A percentile compares a stretch with the other conserved stretches of the same genome.
phyloP scores from a whole-genome alignment of 1,284 basidiomycete genomes.

The Ceratobasidium papillatum region DNA sequence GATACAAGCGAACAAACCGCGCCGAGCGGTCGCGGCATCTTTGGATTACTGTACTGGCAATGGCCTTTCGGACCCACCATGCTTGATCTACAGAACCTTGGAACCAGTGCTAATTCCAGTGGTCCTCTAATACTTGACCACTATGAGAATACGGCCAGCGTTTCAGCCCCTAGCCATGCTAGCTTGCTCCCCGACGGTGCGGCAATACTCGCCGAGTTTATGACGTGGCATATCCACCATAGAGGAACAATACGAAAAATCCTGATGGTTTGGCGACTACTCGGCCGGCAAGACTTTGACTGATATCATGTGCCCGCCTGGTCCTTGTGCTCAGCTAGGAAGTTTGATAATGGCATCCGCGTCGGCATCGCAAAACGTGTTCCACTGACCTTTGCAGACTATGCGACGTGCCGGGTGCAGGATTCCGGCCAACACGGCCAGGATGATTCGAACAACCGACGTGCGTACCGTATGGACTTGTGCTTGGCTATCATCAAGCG shows the following conservation, averaged over 20 bases:
- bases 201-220: not conserved
- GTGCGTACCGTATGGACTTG: not conserved
- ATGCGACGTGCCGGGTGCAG: not conserved
- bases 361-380: not conserved
- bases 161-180: too few species aligned
- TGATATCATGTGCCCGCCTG: too few species aligned
- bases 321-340: not conserved
- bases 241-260: not conserved
- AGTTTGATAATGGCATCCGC: not conserved
- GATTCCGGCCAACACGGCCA: slow-evolving; percentile 1
- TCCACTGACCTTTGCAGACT: not conserved
- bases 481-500: not conserved
- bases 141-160: not conserved
- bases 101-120: too few species aligned
- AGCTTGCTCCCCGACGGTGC: not conserved
- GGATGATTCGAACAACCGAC: not conserved
- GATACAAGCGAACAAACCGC: not conserved
- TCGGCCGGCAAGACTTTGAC: not conserved
- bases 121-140: not conserved
- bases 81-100: too few species aligned
- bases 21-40: not conserved
- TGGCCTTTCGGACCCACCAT: too few species aligned
- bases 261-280: too few species aligned
- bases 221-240: not conserved
- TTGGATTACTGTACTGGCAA: not conserved